Conservation (phyloP, 2,329 filamentous ascomycete species). For the Aureobasidium namibiae region DNA sequence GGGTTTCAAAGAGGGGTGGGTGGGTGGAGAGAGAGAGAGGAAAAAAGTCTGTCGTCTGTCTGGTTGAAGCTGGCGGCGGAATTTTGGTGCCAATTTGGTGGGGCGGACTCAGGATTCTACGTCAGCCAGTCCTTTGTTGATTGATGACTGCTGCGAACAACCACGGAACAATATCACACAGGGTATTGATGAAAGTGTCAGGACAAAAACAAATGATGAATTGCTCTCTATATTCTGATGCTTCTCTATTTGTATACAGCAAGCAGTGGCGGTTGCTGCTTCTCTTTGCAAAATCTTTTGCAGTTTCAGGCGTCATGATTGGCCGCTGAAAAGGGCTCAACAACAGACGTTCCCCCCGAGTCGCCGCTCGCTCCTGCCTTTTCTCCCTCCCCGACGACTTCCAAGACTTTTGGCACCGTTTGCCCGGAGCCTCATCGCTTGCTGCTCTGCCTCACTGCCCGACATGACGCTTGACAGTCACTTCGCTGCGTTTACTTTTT, state of each 20-base stretch:
- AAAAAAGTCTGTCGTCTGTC: conserved; percentile 2
- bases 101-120: not conserved
- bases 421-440: not conserved
- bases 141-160: not conserved
- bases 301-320: not conserved
- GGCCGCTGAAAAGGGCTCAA: conserved; percentile 1
- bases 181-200: not conserved
- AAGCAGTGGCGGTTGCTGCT: not conserved
- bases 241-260: not conserved
- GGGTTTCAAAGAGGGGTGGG: not conserved
- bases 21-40: not conserved
- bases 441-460: not conserved
- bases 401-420: not conserved
- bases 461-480: not conserved
- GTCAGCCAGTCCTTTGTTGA: not conserved
- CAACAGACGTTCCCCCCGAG: not conserved
- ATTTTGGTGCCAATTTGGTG: not conserved
- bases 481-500: not conserved
- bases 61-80: not conserved
- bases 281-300: not conserved
- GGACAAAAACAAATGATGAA: not conserved
- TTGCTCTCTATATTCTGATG: not conserved
- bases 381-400: not conserved
- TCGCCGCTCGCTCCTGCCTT: not conserved
- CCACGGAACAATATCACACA: not conserved